Base-by-base conservation (phyloP, 164 flowering plant genomes). In the Vitis riparia region DNA sequence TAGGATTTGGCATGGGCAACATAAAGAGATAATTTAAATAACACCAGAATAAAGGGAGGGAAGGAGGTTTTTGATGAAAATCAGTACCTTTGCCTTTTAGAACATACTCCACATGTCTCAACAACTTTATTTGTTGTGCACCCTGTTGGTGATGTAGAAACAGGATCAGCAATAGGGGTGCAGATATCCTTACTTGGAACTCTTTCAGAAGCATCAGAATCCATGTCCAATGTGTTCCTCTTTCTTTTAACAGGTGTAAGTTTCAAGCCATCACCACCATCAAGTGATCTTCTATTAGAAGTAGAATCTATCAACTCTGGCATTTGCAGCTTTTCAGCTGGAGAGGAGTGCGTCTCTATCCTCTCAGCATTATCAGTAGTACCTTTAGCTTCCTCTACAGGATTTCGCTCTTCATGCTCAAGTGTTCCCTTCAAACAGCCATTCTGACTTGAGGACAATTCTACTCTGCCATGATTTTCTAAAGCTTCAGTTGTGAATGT, bases 81-180 rank as follows among this genome's bases (percentile, higher is more conserved):
- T 30, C 32, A 62, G 56, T 73, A 85, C 88, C 88, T 83, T 76
- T 62, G 77, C 61, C 77, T 70, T 67, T 81, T 83, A n/a, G 19
- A 69, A 68, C 74, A 75, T 32, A 71, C 29, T 50, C 29, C 68
- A 73, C 74, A 71, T n/a, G 13, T 72, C 68, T 65, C 75, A 60
- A 14, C 19, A 70, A 5, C 12, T 67, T 48, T 16, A 49, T 62
- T 15, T 9, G 44, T 55, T 68, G 53, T 59, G 65, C 63, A 60
- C 17, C 56, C 76, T 66, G 75, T 65, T 52, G 74, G 70, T 11
- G 70, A 69, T 1, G 61, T 66, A 56, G 62, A 47, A 55, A 62
- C 50, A 52, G 30, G 67, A 57, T 76, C 75, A 52, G 72, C 71
- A 64, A 23, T 55, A 30, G 68, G 55, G 16, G 49, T 50, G 59